Conservation (phyloP, 2,329 filamentous ascomycete genomes). For the Tetracladium maxilliforme region DNA sequence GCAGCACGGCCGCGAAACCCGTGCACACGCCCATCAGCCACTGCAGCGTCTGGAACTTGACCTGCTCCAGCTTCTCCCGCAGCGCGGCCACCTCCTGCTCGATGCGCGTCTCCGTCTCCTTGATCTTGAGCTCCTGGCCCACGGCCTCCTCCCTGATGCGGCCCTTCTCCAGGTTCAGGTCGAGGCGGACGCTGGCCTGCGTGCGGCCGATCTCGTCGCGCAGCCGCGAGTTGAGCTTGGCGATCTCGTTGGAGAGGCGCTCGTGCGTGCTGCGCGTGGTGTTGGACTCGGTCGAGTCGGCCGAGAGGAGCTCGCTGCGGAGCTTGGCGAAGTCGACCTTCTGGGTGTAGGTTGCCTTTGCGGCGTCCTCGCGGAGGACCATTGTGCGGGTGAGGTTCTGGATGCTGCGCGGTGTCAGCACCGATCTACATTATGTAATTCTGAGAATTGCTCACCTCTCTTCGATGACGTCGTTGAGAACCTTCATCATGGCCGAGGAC, state of each 20-base stretch:
- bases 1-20: slow-evolving; percentile 49
- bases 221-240: slow-evolving; percentile 78
- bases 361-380: slow-evolving; percentile 89
- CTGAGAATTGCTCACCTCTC: slow-evolving; percentile 48
- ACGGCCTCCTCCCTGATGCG: slow-evolving; percentile 93
- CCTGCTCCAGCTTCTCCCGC: slow-evolving; percentile 83
- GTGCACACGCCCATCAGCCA: slow-evolving; percentile 86
- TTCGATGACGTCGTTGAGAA: slow-evolving; percentile 91
- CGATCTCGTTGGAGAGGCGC: slow-evolving; percentile 82
- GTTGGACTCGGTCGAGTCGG: slow-evolving; percentile 81
- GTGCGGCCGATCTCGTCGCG: slow-evolving; percentile 90
- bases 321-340: slow-evolving; percentile 98
- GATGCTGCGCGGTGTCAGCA: slow-evolving; percentile 39
- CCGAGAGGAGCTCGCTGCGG: slow-evolving; percentile 80
- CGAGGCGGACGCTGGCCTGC: slow-evolving; percentile 80
- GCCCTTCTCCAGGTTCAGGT: slow-evolving; percentile 93
- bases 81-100: slow-evolving; percentile 91
- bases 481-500: slow-evolving; percentile 95
- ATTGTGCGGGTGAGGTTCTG: slow-evolving; percentile 96
- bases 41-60: slow-evolving; percentile 96
- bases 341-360: slow-evolving; percentile 66
- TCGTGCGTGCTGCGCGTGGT: slow-evolving; percentile 85
- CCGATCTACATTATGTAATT: neutral
- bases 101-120: slow-evolving; percentile 96
- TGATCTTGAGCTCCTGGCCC: slow-evolving; percentile 92